Evolutionary conservation across 2,329 filamentous ascomycete species (phyloP).

Genomic region (Claviceps pazoutovae): DNA sequence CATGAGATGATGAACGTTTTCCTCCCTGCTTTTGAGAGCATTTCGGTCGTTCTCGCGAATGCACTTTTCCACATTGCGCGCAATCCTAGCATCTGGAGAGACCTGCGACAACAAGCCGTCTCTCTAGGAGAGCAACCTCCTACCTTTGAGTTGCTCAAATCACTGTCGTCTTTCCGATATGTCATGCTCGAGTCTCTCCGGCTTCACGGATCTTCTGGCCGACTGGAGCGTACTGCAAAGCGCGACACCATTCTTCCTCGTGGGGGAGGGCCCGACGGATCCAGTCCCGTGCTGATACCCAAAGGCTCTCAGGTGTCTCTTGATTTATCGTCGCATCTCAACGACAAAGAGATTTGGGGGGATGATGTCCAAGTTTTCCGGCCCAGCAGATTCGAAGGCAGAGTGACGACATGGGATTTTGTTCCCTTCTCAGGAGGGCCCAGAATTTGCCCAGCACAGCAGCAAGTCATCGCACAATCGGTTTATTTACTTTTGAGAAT

Average conservation of each 20-base stretch:
- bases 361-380: constrained; percentile 1
- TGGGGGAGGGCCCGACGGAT: constrained; percentile 1
- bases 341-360: constrained; percentile 3
- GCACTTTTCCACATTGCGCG: constrained; percentile 5
- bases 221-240: constrained; percentile 2
- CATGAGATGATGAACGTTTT: constrained; percentile 6
- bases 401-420: constrained; percentile 3
- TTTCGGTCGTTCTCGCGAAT: constrained; percentile 1
- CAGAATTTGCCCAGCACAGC: constrained; percentile 5
- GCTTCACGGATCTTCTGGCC: constrained; percentile 4
- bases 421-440: constrained; percentile 6
- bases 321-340: constrained; percentile 2
- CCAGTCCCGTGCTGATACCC: constrained; percentile 1
- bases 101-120: constrained; percentile 4
- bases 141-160: constrained; percentile 3
- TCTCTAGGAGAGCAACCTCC: constrained; percentile 1
- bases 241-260: constrained; percentile 3
- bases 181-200: constrained; percentile 2
- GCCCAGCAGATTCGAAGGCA: constrained; percentile 4
- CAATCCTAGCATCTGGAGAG: constrained; percentile 2
- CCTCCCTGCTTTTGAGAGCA: constrained; percentile 4
- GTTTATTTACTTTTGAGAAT: constrained; percentile 5
- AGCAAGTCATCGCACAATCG: constrained; percentile 4
- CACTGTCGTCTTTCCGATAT: constrained; percentile 2
- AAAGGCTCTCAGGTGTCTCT: constrained; percentile 2